Conservation (phyloP, 2,329 filamentous ascomycete genomes). For the Paecilomyces sp. region DNA sequence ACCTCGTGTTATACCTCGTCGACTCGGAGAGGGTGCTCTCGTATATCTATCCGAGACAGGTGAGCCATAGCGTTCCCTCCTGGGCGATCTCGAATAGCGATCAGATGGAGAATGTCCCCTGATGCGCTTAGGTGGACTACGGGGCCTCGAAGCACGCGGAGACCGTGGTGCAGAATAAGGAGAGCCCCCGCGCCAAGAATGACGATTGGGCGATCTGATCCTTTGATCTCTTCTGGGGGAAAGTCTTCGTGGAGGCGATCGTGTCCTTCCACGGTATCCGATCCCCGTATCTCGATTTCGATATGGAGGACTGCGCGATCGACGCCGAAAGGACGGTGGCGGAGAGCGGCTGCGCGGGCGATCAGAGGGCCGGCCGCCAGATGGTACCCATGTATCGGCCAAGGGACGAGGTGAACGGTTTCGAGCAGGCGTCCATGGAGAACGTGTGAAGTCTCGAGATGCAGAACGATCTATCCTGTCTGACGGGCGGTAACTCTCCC, state of each 20-base stretch:
- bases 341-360: constrained; percentile 38
- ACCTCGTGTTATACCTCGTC: constrained; percentile 21
- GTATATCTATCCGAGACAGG: constrained; percentile 20
- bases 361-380: constrained; percentile 22
- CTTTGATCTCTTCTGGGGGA: constrained; percentile 35
- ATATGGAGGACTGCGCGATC: constrained; percentile 35
- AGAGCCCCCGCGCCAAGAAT: constrained; percentile 33
- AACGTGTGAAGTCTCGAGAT: constrained; percentile 28
- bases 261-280: constrained; percentile 24
- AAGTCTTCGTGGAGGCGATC: constrained; percentile 31
- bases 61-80: constrained; percentile 25
- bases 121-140: constrained; percentile 25
- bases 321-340: constrained; percentile 27
- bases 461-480: constrained; percentile 24
- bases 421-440: constrained; percentile 29
- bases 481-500: constrained; percentile 37
- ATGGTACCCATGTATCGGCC: constrained; percentile 37
- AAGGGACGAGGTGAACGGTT: constrained; percentile 30
- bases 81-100: constrained; percentile 23
- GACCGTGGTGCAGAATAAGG: constrained; percentile 24
- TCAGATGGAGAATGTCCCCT: constrained; percentile 29
- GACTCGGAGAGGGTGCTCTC: constrained; percentile 40
- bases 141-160: constrained; percentile 22
- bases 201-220: constrained; percentile 28
- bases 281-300: constrained; percentile 27